Evolutionary conservation across 129 eudicot genomes (phyloP).

Genomic region (Centella asiatica): DNA sequence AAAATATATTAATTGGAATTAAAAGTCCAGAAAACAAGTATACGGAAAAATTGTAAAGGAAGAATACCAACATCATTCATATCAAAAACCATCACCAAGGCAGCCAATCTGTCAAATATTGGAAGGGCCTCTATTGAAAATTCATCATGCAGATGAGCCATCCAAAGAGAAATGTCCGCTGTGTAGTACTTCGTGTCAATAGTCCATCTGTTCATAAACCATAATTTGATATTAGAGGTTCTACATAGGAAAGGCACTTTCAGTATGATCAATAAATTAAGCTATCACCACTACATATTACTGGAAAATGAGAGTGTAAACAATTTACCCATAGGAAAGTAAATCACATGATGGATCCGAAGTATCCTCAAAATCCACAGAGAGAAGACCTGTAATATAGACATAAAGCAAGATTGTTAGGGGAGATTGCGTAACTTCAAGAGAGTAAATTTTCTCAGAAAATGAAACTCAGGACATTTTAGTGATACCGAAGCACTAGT

Average conservation of each 20-base stretch:
- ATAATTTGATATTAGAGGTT: neutral
- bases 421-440: neutral
- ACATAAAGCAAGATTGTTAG: slow-evolving; percentile 12
- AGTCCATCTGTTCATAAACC: slow-evolving; percentile 63
- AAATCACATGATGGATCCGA: slow-evolving; percentile 47
- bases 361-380: slow-evolving; percentile 60
- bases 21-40: slow-evolving; percentile 2
- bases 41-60: slow-evolving; percentile 1
- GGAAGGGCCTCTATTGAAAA: slow-evolving; percentile 51
- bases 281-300: neutral
- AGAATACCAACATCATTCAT: slow-evolving; percentile 53
- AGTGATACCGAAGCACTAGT: neutral
- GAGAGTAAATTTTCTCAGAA: neutral
- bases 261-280: neutral
- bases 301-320: neutral
- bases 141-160: slow-evolving; percentile 60
- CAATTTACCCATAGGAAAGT: slow-evolving; percentile 61
- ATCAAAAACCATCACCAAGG: slow-evolving; percentile 92
- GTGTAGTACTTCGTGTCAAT: slow-evolving; percentile 91
- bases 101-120: slow-evolving; percentile 43
- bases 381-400: slow-evolving; percentile 50
- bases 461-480: neutral
- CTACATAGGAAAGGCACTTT: neutral
- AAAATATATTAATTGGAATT: neutral
- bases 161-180: slow-evolving; percentile 81